Base-by-base conservation (phyloP, 2,329 filamentous ascomycete species). In the Eutypella sp. region DNA sequence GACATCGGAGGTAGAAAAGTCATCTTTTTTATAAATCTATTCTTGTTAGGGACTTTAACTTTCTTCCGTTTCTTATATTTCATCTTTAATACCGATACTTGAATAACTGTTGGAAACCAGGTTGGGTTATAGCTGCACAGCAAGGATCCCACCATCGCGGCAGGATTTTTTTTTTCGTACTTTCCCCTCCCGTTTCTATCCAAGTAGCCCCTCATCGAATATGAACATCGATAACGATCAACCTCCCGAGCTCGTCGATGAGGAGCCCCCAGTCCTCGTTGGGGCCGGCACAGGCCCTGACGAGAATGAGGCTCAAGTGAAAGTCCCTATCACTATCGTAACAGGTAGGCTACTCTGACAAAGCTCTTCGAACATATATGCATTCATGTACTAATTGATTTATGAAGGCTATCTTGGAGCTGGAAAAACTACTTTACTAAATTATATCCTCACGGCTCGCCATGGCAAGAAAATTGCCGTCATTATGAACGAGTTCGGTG, bases 391-490 rank as follows among this genome's bases (percentile, higher is more conserved):
- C 49, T 58, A 40, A 53, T 25, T 4, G 5, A 31, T 22, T 13
- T 7, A n/a, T 11, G 18, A 23, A 93, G 89, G 93, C 3, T 99
- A 99, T 61, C 78, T 99, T 4, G 93, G 93, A 16, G 89, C 93
- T 8, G 93, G 93, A 16, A 99, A 99, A 68, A 97, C 92, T 0
- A 97, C 92, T 0, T 69, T 97, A 24, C 74, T 99, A 47, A 97
- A 99, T 66, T 96, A 97, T 65, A 97, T 99, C 50, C 74, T 99
- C 43, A 95, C 87, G 23, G 90, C 91, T 47, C 85, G 92, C 50
- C 93, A 99, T 75, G 92, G 92, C 65, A 97, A 97, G 75, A 96
- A 90, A 61, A 93, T 99, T 65, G 93, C 93, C 10, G 93, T 99
- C 13, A 97, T 99, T 47, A 81, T 99, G 72, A 99, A 99, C 67